A percentile compares a stretch with the other conserved stretches of the same genome.
phyloP scores from a whole-genome alignment of 2,329 filamentous ascomycete genomes.

The Chaetomiaceae sp. region DNA sequence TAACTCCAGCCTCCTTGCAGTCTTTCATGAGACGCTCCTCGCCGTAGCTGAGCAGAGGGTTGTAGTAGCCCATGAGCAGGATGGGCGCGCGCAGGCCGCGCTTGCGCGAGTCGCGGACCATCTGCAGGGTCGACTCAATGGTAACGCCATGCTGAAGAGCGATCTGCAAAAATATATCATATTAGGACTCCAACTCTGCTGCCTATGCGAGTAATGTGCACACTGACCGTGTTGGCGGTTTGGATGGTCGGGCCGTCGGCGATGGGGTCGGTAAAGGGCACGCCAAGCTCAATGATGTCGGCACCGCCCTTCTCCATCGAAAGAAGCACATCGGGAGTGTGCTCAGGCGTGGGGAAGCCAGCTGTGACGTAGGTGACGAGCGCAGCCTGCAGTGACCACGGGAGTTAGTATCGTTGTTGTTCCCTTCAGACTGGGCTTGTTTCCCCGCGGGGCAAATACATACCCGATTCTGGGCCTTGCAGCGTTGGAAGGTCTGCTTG shows the following conservation, averaged over 20 bases:
- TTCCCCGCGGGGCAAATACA: conserved; percentile 28
- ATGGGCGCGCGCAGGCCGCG: conserved; percentile 75
- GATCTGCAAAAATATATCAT: conserved; percentile 29
- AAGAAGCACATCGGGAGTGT: conserved; percentile 77
- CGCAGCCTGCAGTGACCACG: conserved; percentile 53
- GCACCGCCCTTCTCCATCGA: conserved; percentile 89
- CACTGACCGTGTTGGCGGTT: conserved; percentile 74
- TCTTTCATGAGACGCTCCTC: conserved; percentile 84
- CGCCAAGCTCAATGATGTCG: conserved; percentile 93
- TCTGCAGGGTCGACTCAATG: conserved; percentile 69
- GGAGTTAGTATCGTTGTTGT: conserved; percentile 2
- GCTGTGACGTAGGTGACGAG: conserved; percentile 96
- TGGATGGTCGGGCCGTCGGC: conserved; percentile 97
- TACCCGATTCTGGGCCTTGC: conserved; percentile 55
- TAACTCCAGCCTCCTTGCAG: conserved; percentile 76
- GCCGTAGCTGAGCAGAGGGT: conserved; percentile 88
- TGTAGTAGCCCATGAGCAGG: conserved; percentile 98
- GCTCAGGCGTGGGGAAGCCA: conserved; percentile 76
- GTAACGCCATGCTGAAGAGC: conserved; percentile 87
- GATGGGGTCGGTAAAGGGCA: conserved; percentile 97
- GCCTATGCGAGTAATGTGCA: too few relatives aligned
- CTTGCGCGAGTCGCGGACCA: conserved; percentile 73
- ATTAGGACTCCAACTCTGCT: too few relatives aligned
- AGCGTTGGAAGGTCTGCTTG: conserved; percentile 53
- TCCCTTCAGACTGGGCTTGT: background rate